Percentiles rank a stretch among this genome's conserved stretches.
phyloP scores from a whole-genome alignment of 2,329 filamentous ascomycete species.

The Aspergillus luchuensis region DNA sequence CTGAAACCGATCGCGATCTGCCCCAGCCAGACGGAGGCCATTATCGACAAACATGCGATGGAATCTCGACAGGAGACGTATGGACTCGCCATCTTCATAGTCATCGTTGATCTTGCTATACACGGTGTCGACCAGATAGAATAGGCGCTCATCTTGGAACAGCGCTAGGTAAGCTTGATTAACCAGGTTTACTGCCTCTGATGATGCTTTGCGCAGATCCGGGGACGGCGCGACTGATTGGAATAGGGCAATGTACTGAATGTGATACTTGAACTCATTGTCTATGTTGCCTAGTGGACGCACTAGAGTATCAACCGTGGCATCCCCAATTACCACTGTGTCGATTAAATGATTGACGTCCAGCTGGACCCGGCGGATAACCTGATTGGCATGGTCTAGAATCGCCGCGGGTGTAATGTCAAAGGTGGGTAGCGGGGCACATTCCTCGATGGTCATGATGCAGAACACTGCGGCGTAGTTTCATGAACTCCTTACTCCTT shows the following conservation, averaged over 20 bases:
- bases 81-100: background rate
- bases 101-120: background rate
- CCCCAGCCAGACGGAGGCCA: background rate
- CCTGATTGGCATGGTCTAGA: background rate
- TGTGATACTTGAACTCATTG: background rate
- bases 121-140: background rate
- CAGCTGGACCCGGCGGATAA: background rate
- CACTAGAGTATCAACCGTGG: background rate
- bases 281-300: background rate
- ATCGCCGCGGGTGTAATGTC: constrained; percentile 1
- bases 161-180: constrained; percentile 1
- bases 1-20: background rate
- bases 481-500: background rate
- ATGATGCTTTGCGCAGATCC: background rate
- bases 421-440: background rate
- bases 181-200: background rate
- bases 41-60: constrained; percentile 3
- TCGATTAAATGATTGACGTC: background rate
- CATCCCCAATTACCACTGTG: background rate
- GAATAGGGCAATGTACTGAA: constrained; percentile 6
- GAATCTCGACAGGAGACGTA: background rate
- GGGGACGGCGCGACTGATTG: background rate
- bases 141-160: background rate
- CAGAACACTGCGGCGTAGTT: background rate
- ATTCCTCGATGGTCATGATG: background rate